Base-by-base conservation (phyloP, 371 early-diverging fungal species). In the Saksenaea vasiformis region DNA sequence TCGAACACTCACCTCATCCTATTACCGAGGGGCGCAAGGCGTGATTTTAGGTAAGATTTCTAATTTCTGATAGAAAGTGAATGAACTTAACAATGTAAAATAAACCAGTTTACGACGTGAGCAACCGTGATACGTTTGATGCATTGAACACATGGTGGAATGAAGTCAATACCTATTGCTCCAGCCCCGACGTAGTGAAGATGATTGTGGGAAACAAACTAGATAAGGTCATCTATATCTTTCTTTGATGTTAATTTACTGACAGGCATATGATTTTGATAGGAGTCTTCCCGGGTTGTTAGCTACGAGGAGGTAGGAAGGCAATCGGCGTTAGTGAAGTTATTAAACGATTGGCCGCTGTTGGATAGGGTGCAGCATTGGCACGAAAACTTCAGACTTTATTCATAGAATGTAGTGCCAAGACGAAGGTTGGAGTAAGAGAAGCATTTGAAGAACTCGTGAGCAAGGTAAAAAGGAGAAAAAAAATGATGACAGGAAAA, bases 11-110 rank as follows among this genome's bases (percentile, higher is more conserved):
- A 99, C 99, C n/a, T 95, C 96, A 3, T 94, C 95, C 34, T 99
- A 99, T 77, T 99, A 99, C 72, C 89, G 98, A 56, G 99, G 98
- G 17, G 99, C 99, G 4, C 97, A 99, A 76, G 99, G 99, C 19
- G 96, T 99, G 13, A 92, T 99, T 65, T 78, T 99, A 28, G 96
- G 93, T 91, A 83, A 58, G 71, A 14, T 5, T 36, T 55, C 14
- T n/a, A 15, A 14, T 56, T 22, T 38, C 17, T 15, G 10, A 34
- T 95, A 95, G 68, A 85, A 94, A 53, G 95, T 93, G 13, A 95
- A 96, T 1, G 91, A 95, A 68, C 96, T 1, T 92, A 95, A 68
- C 96, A 95, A n/a, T 91, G 95, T 10, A 86, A 97, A 58, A 74
- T 96, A 24, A 93, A 87, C 87, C 60, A 91, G 99, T 98, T 4